These are phyloP conservation scores for Phylloporus sp. DNA, from an alignment of 768 basidiomycete genomes.

Conservation along the genomic window DNA sequence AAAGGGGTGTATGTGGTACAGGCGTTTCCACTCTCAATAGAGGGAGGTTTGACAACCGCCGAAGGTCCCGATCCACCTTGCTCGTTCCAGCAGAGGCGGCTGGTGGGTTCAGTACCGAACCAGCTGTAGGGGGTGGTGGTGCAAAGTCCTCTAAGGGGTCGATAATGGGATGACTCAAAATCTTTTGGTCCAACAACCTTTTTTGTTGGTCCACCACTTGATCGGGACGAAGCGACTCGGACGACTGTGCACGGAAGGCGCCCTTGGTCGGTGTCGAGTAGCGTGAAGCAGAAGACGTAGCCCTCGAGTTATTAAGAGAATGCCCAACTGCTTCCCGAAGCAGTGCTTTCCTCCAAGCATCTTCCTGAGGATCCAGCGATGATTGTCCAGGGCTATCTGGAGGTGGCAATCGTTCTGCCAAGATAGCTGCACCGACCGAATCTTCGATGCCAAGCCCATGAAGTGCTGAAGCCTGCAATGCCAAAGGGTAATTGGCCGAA, in stretches of 20 bases:
- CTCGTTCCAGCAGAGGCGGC: conserved; percentile 13
- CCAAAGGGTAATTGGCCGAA: conserved; percentile 65
- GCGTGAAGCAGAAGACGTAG: conserved; percentile 34
- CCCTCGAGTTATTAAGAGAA: conserved; percentile 60
- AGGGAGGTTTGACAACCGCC: conserved; percentile 39
- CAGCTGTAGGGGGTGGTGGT: conserved; percentile 16
- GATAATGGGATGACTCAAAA: conserved; percentile 39
- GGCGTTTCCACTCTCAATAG: conserved; percentile 66
- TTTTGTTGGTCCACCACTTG: conserved; percentile 21
- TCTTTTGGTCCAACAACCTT: conserved; percentile 39
- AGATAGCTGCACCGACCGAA: conserved; percentile 68
- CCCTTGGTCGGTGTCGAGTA: conserved; percentile 37
- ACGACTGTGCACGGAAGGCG: conserved; percentile 18
- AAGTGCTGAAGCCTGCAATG: conserved; percentile 69
- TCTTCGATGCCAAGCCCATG: conserved; percentile 72
- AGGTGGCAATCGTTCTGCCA: conserved; percentile 72
- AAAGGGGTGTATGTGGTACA: conserved; percentile 55
- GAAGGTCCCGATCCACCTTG: conserved; percentile 28
- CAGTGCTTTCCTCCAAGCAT: conserved; percentile 73
- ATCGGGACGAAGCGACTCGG: conserved; percentile 20
- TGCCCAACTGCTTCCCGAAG: conserved; percentile 76
- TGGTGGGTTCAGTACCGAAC: conserved; percentile 5
- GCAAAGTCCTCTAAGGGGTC: conserved; percentile 32
- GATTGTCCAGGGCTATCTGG: conserved; percentile 59
- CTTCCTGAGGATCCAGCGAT: conserved; percentile 50